Evolutionary conservation across 129 eudicot genomes (phyloP).

Genomic region (Flaveria sonorensis): DNA sequence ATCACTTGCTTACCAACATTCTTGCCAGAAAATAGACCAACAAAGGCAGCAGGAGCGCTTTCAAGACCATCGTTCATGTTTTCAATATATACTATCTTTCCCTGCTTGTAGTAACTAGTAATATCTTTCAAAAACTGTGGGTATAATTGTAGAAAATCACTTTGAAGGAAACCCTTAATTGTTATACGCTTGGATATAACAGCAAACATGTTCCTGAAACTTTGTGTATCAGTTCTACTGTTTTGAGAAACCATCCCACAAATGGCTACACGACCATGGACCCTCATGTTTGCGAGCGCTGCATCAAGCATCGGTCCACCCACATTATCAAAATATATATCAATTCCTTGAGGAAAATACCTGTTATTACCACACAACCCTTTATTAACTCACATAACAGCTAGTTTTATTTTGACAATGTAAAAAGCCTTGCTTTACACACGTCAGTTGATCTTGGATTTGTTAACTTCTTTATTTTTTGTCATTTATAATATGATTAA

Average conservation of each 20-base stretch:
- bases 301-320: slow-evolving; percentile 95
- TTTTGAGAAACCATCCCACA: slow-evolving; percentile 92
- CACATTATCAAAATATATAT: slow-evolving; percentile 87
- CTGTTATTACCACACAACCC: slow-evolving; percentile 41
- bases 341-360: slow-evolving; percentile 80
- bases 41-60: slow-evolving; percentile 78
- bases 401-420: background rate
- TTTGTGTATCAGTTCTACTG: slow-evolving; percentile 39
- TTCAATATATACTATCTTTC: slow-evolving; percentile 69
- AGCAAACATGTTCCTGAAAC: slow-evolving; percentile 53
- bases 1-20: slow-evolving; percentile 88
- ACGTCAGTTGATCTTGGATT: background rate
- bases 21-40: slow-evolving; percentile 71
- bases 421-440: background rate
- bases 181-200: slow-evolving; percentile 55
- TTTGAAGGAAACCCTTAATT: slow-evolving; percentile 76
- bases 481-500: background rate
- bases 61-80: slow-evolving; percentile 72
- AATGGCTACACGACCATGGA: slow-evolving; percentile 67
- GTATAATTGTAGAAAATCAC: slow-evolving; percentile 54
- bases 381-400: background rate
- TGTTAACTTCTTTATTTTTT: too few species aligned
- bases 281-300: slow-evolving; percentile 76
- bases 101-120: slow-evolving; percentile 45
- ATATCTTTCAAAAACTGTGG: slow-evolving; percentile 61